Percentiles rank a stretch among this genome's conserved stretches.
phyloP scores from a whole-genome alignment of 2,329 filamentous ascomycete species.

The Aspergillus transmontanensis region DNA sequence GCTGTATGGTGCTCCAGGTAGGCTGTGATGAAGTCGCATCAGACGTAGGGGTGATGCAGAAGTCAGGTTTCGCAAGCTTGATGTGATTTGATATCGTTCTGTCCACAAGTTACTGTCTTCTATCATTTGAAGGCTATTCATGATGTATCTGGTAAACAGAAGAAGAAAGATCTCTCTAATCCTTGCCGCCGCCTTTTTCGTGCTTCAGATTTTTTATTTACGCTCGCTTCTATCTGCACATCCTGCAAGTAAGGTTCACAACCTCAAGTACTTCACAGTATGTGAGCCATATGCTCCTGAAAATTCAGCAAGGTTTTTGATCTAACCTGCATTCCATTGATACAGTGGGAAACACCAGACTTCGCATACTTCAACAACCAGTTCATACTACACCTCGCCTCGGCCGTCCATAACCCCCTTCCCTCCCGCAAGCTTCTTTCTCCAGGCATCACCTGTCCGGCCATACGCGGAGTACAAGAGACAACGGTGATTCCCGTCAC shows the following conservation, averaged over 20 bases:
- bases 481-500: background rate
- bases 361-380: slow-evolving; percentile 6
- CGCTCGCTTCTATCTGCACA: background rate
- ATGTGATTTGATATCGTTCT: background rate
- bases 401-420: slow-evolving; percentile 4
- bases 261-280: background rate
- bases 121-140: background rate
- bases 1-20: background rate
- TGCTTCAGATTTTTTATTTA: background rate
- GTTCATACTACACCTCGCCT: slow-evolving; percentile 3
- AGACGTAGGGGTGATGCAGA: background rate
- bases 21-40: background rate
- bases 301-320: background rate
- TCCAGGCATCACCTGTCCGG: background rate
- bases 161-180: background rate
- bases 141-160: background rate
- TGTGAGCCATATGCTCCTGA: background rate
- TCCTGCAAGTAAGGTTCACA: background rate
- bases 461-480: background rate
- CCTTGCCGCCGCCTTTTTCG: background rate
- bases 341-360: background rate
- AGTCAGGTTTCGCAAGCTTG: background rate
- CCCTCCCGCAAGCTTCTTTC: slow-evolving; percentile 2
- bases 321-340: background rate
- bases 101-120: background rate